Evolutionary conservation across 768 basidiomycete genomes (phyloP).

Genomic region (Podaxis sp.): DNA sequence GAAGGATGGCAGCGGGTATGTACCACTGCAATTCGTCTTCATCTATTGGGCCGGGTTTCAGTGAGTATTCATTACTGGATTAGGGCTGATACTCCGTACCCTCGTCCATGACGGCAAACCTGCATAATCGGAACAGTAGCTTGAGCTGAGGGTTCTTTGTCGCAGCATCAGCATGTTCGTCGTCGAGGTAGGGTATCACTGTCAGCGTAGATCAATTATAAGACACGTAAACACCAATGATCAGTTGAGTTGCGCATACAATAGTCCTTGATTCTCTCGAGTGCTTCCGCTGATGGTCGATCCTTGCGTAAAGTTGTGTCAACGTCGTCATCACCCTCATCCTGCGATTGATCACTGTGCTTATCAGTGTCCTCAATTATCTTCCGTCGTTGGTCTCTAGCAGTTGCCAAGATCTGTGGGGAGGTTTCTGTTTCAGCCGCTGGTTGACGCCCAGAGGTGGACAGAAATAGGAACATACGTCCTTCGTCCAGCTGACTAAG

Average conservation of each 20-base stretch:
- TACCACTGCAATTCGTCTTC: slow-evolving; percentile 82
- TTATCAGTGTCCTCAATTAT: slow-evolving; percentile 64
- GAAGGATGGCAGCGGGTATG: slow-evolving; percentile 70
- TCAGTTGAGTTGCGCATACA: slow-evolving; percentile 44
- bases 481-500: slow-evolving; percentile 78
- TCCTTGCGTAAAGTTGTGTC: slow-evolving; percentile 26
- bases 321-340: slow-evolving; percentile 33
- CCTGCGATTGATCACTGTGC: slow-evolving; percentile 34
- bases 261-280: slow-evolving; percentile 71
- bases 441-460: not conserved
- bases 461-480: slow-evolving; percentile 49
- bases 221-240: not conserved
- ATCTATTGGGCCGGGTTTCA: slow-evolving; percentile 36
- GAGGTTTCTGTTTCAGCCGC: slow-evolving; percentile 5
- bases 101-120: slow-evolving; percentile 67
- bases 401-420: slow-evolving; percentile 58
- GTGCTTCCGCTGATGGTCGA: slow-evolving; percentile 67
- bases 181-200: slow-evolving; percentile 77
- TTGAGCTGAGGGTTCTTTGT: slow-evolving; percentile 80
- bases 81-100: slow-evolving; percentile 40
- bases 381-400: slow-evolving; percentile 56
- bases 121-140: slow-evolving; percentile 78
- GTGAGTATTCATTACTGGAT: slow-evolving; percentile 9
- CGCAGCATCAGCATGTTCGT: slow-evolving; percentile 76
- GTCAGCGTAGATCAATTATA: slow-evolving; percentile 8